A percentile compares a stretch with the other conserved stretches of the same genome.
Conservation (phyloP, 176 grass and related monocot genomes). For the Aechmea fasciata region DNA sequence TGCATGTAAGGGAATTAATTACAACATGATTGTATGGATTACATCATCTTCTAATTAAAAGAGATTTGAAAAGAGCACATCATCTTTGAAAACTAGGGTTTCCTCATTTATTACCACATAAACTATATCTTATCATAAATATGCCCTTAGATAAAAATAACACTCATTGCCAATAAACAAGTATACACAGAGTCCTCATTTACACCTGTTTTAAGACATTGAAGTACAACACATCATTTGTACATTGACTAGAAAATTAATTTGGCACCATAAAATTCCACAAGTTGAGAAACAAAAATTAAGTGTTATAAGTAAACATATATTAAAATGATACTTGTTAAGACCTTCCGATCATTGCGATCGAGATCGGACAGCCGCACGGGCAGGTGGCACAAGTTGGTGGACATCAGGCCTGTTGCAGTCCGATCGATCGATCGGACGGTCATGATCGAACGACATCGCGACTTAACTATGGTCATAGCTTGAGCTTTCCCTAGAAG, state of each 20-base stretch:
- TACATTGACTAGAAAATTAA: background rate
- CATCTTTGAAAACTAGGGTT: background rate
- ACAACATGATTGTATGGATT: background rate
- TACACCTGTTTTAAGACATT: background rate
- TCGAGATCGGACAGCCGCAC: background rate
- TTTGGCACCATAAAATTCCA: constrained; percentile 9
- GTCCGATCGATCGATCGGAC: background rate
- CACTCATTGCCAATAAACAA: constrained; percentile 4
- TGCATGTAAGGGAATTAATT: constrained; percentile 5
- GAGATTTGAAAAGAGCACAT: background rate
- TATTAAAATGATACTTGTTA: background rate
- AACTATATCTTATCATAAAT: background rate
- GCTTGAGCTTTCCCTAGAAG: constrained; percentile 3
- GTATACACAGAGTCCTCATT: background rate
- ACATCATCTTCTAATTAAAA: background rate
- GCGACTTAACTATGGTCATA: background rate
- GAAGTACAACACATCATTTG: background rate
- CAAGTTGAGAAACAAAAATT: background rate
- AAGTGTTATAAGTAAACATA: background rate
- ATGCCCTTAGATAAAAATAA: background rate
- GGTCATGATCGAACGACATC: background rate
- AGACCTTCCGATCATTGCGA: background rate
- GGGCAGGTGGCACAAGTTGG: background rate
- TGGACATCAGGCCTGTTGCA: background rate
- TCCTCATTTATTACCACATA: background rate